Evolutionary conservation across 352 stramenopile species (phyloP), one percentile per base, ranked within the genome.

Genomic region (Globisporangium rhizosaccharum): DNA sequence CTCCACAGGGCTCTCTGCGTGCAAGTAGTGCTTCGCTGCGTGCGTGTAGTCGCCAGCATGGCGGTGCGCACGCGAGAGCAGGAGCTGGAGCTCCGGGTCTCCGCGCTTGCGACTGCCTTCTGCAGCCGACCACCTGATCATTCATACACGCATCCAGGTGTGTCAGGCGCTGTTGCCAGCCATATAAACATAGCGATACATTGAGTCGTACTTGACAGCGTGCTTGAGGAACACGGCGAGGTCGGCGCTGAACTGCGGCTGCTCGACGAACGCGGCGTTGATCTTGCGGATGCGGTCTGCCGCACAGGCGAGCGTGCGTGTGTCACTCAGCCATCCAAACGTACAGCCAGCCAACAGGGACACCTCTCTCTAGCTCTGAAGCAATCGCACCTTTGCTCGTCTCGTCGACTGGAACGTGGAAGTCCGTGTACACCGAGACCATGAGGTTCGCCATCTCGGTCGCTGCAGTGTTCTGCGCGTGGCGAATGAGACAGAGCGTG

Each of bases 401-500:
- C 26, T 92, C 79, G 62, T 94, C 80, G 57, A 93, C 82, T 36
- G 73, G 65, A 36, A 77, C 72, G 62, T 90, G 75, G 60, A 82
- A 86, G 67, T 85, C 80, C 36, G 61, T 59, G 71, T 87, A 94
- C 45, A 90, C 77, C 5, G 77, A 82, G 51, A 94, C 59, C 64
- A 94, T 76, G 49, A 94, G 71, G 56, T 81, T 88, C 53, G 70
- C 75, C 85, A 94, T 92, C 66, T 92, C 85, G n/a, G 68, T 76
- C 7, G 85, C 79, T 12, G 82, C 85, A 61, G 75, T 92, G 59
- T 72, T 85, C 67, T 93, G 79, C 48, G 85, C 67, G 65, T 93
- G 80, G 57, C 83, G 72, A 23, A 90, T 61, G 17, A 96, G 73
- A 51, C 72, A 73, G 10, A 92, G 71, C 55, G 85, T 58, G 11